Conservation (phyloP, 768 basidiomycete species). For the Phylloporus arenicola region DNA sequence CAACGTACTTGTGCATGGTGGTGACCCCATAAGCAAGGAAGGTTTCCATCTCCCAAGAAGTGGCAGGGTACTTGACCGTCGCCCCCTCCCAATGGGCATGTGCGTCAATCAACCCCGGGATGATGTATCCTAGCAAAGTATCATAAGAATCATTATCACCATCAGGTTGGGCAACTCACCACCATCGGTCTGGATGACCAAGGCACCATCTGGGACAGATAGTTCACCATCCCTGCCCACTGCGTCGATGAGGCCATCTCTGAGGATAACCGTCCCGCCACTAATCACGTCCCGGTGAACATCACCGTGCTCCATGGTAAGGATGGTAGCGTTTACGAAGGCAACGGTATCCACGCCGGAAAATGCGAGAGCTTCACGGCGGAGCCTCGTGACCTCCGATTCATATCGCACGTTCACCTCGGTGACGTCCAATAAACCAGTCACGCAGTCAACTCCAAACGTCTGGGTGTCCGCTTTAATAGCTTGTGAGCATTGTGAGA, state of each 20-base stretch:
- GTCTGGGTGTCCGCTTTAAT: conserved; percentile 46
- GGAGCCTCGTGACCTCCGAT: conserved; percentile 57
- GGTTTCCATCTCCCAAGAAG: conserved; percentile 69
- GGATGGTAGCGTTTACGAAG: conserved; percentile 61
- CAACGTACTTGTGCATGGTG: conserved; percentile 64
- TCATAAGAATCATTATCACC: background rate
- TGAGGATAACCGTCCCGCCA: conserved; percentile 48
- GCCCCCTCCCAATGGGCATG: conserved; percentile 72
- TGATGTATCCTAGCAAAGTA: conserved; percentile 45
- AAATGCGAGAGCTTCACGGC: conserved; percentile 39
- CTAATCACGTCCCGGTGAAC: conserved; percentile 44
- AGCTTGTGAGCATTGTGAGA: conserved; percentile 43
- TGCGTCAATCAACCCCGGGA: conserved; percentile 72
- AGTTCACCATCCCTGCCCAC: conserved; percentile 36
- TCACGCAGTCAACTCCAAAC: conserved; percentile 62
- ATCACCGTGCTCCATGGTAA: conserved; percentile 62
- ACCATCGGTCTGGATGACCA: conserved; percentile 53
- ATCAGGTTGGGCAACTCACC: conserved; percentile 36
- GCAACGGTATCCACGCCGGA: conserved; percentile 41
- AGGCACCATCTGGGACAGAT: conserved; percentile 34
- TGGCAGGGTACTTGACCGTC: conserved; percentile 47
- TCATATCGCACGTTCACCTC: conserved; percentile 55
- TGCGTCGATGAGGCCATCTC: conserved; percentile 54
- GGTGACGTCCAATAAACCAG: conserved; percentile 49
- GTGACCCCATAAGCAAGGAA: conserved; percentile 76